Conservation (phyloP, 164 flowering plant genomes). For the Sextonia rubra region DNA sequence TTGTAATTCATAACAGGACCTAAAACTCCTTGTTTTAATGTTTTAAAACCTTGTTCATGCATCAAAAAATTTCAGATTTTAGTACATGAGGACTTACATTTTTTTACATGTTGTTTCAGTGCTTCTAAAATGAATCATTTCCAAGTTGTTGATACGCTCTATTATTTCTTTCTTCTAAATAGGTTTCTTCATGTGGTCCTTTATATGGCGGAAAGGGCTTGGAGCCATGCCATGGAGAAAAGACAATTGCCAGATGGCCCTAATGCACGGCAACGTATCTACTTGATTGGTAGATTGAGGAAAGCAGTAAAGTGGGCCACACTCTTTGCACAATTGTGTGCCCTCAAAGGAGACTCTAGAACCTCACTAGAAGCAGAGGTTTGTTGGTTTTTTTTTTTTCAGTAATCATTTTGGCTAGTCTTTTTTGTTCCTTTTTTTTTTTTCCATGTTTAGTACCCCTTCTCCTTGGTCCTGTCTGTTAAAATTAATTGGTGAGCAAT, state of each 20-base stretch:
- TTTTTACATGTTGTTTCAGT: neutral
- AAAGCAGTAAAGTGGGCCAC: constrained; percentile 96
- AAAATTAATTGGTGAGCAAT: neutral
- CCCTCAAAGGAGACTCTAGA: constrained; percentile 88
- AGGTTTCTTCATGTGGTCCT: constrained; percentile 92
- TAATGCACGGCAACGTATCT: constrained; percentile 76
- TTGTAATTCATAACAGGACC: too few species aligned
- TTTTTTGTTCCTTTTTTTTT: neutral
- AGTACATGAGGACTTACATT: neutral
- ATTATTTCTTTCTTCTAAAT: constrained; percentile 17
- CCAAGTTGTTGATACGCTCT: neutral
- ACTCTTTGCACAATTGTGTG: constrained; percentile 73
- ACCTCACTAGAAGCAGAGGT: constrained; percentile 99
- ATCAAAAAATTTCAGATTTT: neutral
- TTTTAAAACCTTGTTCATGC: too few species aligned
- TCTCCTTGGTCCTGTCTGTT: neutral
- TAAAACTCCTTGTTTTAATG: too few species aligned
- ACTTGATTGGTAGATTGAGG: constrained; percentile 81
- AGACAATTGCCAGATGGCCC: constrained; percentile 91
- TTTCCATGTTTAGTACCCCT: neutral
- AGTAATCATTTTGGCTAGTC: neutral
- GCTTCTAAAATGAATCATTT: neutral
- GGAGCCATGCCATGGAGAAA: constrained; percentile 99
- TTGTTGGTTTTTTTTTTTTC: constrained; percentile 3
- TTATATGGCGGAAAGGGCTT: constrained; percentile 91